Evolutionary conservation across 768 basidiomycete species (phyloP).

Genomic region (Pisolithus tinctorius): DNA sequence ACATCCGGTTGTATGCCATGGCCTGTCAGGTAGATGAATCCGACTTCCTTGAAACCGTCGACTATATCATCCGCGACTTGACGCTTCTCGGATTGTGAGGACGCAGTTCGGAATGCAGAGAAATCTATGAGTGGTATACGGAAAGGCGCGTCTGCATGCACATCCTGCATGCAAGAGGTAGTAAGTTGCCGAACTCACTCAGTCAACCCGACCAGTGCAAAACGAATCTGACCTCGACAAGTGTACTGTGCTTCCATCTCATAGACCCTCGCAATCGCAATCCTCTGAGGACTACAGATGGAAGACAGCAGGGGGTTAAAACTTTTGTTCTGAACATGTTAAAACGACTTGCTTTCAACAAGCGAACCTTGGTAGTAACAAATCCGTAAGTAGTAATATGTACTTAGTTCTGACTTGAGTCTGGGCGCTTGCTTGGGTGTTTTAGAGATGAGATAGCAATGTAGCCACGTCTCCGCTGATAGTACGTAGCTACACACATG

Average conservation of each 20-base stretch:
- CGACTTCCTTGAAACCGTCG: constrained; percentile 70
- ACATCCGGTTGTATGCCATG: constrained; percentile 61
- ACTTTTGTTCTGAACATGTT: background rate
- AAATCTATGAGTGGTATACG: constrained; percentile 78
- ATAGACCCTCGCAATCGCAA: constrained; percentile 2
- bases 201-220: background rate
- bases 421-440: no score
- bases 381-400: no score
- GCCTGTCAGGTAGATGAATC: constrained; percentile 71
- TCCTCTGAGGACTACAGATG: constrained; percentile 6
- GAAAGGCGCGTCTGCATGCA: constrained; percentile 36
- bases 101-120: constrained; percentile 50
- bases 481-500: no score
- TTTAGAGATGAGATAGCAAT: no score
- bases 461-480: no score
- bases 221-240: constrained; percentile 18
- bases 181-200: background rate
- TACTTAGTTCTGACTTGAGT: no score
- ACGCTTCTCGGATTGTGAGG: constrained; percentile 49
- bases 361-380: no score
- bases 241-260: constrained; percentile 15
- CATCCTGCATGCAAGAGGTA: constrained; percentile 26
- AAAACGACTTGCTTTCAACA: background rate
- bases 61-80: constrained; percentile 61
- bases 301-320: constrained; percentile 10